A percentile compares a stretch with the other conserved stretches of the same genome.
These are phyloP conservation scores for Dimargaris verticillata DNA, from an alignment of 192 early-diverging fungal species.

Conservation along the genomic window DNA sequence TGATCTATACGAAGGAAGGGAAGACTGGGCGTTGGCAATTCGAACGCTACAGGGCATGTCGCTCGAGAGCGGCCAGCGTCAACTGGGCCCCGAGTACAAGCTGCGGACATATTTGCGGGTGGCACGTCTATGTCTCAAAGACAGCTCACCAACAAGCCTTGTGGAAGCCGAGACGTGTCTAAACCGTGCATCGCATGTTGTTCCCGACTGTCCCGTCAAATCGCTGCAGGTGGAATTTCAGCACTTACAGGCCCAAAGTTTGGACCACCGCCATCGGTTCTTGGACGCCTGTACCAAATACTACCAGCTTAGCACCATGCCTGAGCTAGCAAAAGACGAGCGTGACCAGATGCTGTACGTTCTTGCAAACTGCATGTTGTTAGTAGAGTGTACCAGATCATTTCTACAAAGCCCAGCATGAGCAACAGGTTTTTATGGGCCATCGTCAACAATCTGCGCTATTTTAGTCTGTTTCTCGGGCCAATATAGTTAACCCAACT, in stretches of 20 bases:
- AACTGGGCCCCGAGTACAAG: constrained; percentile 42
- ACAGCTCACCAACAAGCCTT: constrained; percentile 54
- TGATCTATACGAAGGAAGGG: constrained; percentile 46
- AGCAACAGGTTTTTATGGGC: too few species aligned
- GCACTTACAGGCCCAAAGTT: constrained; percentile 61
- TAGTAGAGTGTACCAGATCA: neutral
- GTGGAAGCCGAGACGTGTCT: constrained; percentile 65
- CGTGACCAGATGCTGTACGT: constrained; percentile 37
- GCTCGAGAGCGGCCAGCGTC: constrained; percentile 76
- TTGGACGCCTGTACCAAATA: constrained; percentile 72
- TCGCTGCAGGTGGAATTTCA: constrained; percentile 49
- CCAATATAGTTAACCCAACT: neutral
- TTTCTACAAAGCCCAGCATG: too few species aligned
- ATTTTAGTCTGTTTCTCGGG: neutral
- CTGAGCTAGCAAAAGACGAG: constrained; percentile 40
- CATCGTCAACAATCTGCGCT: neutral
- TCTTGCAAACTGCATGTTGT: neutral
- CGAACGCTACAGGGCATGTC: constrained; percentile 73
- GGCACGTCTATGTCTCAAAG: constrained; percentile 54
- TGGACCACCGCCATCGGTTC: constrained; percentile 75
- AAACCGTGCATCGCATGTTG: constrained; percentile 60
- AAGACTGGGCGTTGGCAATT: constrained; percentile 76
- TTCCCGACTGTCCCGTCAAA: constrained; percentile 34
- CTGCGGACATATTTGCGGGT: constrained; percentile 70
- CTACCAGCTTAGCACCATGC: constrained; percentile 63